Evolutionary conservation across 768 basidiomycete genomes (phyloP).

Genomic region (Rhodosporidiobolus odoratus): DNA sequence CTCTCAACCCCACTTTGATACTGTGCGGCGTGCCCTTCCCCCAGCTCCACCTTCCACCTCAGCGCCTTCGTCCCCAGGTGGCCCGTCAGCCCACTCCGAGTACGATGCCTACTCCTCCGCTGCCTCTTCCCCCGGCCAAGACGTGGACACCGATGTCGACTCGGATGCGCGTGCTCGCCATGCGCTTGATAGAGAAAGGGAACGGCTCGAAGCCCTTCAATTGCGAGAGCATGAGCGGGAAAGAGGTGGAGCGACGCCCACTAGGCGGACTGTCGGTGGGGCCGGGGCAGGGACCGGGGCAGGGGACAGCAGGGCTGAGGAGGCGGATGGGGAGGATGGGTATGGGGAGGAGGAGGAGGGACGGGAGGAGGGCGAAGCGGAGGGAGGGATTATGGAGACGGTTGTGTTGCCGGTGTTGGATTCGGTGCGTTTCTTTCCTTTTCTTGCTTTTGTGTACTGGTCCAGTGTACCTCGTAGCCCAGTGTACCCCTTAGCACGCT

Average conservation of each 20-base stretch:
- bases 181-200: slow-evolving; percentile 26
- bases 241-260: slow-evolving; percentile 20
- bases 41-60: neutral
- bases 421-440: slow-evolving; percentile 59
- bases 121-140: neutral
- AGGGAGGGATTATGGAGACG: slow-evolving; percentile 70
- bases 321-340: slow-evolving; percentile 1
- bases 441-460: neutral
- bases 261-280: neutral
- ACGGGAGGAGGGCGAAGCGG: slow-evolving; percentile 41
- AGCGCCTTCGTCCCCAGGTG: neutral
- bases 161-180: slow-evolving; percentile 14
- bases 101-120: slow-evolving; percentile 30
- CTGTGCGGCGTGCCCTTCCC: neutral
- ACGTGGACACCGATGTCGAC: neutral
- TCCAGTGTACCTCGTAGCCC: neutral
- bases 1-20: neutral
- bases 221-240: slow-evolving; percentile 10
- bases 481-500: neutral
- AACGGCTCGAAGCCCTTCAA: slow-evolving; percentile 24
- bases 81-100: slow-evolving; percentile 20
- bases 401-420: slow-evolving; percentile 94
- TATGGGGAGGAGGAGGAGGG: slow-evolving; percentile 40
- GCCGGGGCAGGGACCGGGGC: neutral
- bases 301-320: neutral